These are phyloP conservation scores for Ammopiptanthus mongolicus DNA, from an alignment of 306 rosid species.

Conservation along the genomic window DNA sequence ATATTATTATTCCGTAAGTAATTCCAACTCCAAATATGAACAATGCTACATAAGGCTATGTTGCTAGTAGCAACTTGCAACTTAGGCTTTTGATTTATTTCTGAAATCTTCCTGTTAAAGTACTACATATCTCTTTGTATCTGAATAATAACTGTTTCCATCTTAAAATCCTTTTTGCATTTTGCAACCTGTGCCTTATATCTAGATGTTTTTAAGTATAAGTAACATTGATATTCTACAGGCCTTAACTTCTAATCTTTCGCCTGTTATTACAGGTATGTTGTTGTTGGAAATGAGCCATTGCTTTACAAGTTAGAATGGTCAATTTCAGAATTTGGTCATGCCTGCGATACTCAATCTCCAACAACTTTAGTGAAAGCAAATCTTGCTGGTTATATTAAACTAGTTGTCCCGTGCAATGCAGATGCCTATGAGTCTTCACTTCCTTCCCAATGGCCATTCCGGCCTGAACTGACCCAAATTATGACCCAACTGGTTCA, in stretches of 20 bases:
- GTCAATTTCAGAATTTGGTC: constrained; percentile 11
- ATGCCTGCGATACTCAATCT: constrained; percentile 12
- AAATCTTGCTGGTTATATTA: constrained; percentile 17
- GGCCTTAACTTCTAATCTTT: not conserved
- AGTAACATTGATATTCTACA: not conserved
- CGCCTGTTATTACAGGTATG: constrained; percentile 7
- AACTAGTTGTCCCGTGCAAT: constrained; percentile 21
- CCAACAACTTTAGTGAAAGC: constrained; percentile 18
- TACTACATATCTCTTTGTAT: too few relatives aligned
- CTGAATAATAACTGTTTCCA: too few relatives aligned
- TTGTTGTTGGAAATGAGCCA: constrained; percentile 29
- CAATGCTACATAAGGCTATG: too few relatives aligned
- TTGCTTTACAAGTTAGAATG: constrained; percentile 15
- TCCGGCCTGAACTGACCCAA: constrained; percentile 6
- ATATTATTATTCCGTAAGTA: too few relatives aligned
- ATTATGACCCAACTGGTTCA: constrained; percentile 23
- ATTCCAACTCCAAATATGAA: too few relatives aligned
- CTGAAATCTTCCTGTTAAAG: too few relatives aligned
- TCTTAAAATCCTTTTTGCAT: too few relatives aligned
- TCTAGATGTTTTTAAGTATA: too few relatives aligned
- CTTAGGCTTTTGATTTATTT: too few relatives aligned
- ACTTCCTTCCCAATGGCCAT: not conserved
- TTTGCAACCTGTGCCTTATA: too few relatives aligned
- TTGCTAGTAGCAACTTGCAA: too few relatives aligned
- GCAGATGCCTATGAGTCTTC: constrained; percentile 9